These are phyloP conservation scores for Pinus taeda DNA, from an alignment of 75 land plant species.

Conservation along the genomic window DNA sequence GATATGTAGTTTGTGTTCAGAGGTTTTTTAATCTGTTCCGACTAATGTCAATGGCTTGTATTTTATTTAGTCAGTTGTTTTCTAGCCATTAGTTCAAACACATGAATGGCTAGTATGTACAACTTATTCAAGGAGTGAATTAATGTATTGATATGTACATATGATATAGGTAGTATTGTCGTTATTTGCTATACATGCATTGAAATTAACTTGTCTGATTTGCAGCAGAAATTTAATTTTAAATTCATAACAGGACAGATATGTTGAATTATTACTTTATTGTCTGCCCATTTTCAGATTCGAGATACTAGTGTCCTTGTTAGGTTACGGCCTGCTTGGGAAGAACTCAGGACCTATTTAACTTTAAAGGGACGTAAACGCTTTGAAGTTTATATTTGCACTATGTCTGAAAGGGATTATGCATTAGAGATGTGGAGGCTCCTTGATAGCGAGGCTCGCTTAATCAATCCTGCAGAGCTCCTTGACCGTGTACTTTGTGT, in stretches of 20 bases:
- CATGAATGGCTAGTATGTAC: no score
- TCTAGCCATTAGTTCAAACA: no score
- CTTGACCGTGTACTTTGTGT: slow-evolving; percentile 52
- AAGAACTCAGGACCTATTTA: slow-evolving; percentile 45
- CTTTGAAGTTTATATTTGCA: slow-evolving; percentile 57
- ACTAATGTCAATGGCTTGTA: no score
- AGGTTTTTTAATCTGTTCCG: no score
- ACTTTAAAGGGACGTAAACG: slow-evolving; percentile 48
- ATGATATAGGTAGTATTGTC: no score
- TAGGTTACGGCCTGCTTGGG: slow-evolving; percentile 55
- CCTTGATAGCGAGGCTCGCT: slow-evolving; percentile 52
- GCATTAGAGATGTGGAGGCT: slow-evolving; percentile 65
- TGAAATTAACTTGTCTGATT: neutral
- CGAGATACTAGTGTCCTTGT: slow-evolving; percentile 59
- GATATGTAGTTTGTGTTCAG: no score
- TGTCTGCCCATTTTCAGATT: slow-evolving; percentile 21
- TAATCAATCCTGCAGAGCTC: slow-evolving; percentile 34
- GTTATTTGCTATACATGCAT: neutral
- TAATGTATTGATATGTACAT: no score
- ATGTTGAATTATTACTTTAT: neutral
- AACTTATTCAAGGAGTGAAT: no score
- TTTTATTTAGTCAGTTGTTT: no score
- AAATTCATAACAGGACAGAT: neutral
- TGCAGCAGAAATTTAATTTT: neutral
- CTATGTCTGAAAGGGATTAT: slow-evolving; percentile 61